phyloP scores from a whole-genome alignment of 2,329 filamentous ascomycete genomes.

The Pseudocercospora vitis region DNA sequence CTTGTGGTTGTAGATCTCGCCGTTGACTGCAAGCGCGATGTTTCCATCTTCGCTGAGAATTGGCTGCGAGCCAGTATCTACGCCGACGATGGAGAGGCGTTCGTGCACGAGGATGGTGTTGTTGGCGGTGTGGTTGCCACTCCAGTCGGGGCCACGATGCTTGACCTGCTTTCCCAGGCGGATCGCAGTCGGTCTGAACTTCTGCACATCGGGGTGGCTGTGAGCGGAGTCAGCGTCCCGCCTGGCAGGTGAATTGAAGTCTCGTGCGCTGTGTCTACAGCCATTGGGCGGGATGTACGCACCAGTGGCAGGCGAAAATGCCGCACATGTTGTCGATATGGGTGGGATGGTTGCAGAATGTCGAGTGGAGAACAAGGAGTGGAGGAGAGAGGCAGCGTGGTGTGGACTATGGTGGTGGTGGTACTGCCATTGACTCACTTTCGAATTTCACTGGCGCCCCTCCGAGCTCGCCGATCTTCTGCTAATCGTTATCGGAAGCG shows the following conservation, averaged over 20 bases:
- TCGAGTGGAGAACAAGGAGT: too few species aligned
- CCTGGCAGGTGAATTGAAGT: conserved; percentile 18
- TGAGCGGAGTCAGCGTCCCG: conserved; percentile 15
- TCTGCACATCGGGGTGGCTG: conserved; percentile 86
- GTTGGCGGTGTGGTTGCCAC: conserved; percentile 85
- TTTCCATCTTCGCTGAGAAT: conserved; percentile 86
- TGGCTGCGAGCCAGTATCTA: conserved; percentile 94
- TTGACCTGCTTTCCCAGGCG: conserved; percentile 94
- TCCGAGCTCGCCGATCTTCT: too few species aligned
- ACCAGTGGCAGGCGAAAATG: conserved; percentile 88
- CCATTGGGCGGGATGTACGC: conserved; percentile 73
- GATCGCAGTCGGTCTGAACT: conserved; percentile 93
- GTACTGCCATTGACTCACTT: not conserved
- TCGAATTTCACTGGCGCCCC: not conserved
- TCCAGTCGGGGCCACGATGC: conserved; percentile 95
- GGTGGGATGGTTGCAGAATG: too few species aligned
- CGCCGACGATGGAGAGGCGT: conserved; percentile 93
- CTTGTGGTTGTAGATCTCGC: conserved; percentile 99
- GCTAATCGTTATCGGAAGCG: too few species aligned
- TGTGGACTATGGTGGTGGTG: too few species aligned
- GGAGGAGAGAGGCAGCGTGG: too few species aligned
- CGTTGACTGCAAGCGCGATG: conserved; percentile 93
- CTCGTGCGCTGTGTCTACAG: conserved; percentile 52
- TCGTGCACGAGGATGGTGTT: conserved; percentile 97
- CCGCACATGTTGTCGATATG: conserved; percentile 73